Conservation (phyloP, 345 rosid species). For the Cardamine resedifolia region DNA sequence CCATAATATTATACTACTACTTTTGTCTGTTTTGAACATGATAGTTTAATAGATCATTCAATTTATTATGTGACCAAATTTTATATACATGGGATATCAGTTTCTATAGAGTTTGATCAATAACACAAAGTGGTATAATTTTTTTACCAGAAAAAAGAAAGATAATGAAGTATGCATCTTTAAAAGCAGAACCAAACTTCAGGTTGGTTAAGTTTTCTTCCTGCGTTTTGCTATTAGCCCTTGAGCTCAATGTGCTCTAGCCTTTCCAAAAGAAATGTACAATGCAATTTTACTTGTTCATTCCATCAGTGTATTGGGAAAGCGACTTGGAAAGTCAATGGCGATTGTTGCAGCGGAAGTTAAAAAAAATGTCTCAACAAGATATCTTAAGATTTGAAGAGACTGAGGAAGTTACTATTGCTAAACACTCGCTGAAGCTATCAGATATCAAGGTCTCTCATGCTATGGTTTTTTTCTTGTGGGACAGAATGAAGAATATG, state of each 20-base stretch:
- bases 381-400: slow-evolving; percentile 73
- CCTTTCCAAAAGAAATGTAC: slow-evolving; percentile 8
- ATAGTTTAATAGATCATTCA: too few species aligned
- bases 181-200: slow-evolving; percentile 93
- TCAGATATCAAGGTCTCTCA: slow-evolving; percentile 75
- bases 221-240: not conserved
- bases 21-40: too few species aligned
- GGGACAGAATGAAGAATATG: slow-evolving; percentile 1
- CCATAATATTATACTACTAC: too few species aligned
- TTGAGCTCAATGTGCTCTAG: slow-evolving; percentile 13
- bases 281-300: slow-evolving; percentile 29
- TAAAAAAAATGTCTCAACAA: slow-evolving; percentile 73
- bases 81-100: too few species aligned
- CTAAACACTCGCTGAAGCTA: slow-evolving; percentile 59
- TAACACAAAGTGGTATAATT: too few species aligned
- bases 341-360: slow-evolving; percentile 79
- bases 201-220: slow-evolving; percentile 49
- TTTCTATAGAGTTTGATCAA: too few species aligned
- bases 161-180: slow-evolving; percentile 81
- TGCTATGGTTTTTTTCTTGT: slow-evolving; percentile 12
- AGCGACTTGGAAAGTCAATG: slow-evolving; percentile 92
- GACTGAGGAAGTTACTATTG: slow-evolving; percentile 74
- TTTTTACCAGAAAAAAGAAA: too few species aligned
- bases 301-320: slow-evolving; percentile 63
- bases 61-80: too few species aligned